phyloP scores from a whole-genome alignment of 2,329 filamentous ascomycete genomes.

The Zelopaecilomyces penicillatus region DNA sequence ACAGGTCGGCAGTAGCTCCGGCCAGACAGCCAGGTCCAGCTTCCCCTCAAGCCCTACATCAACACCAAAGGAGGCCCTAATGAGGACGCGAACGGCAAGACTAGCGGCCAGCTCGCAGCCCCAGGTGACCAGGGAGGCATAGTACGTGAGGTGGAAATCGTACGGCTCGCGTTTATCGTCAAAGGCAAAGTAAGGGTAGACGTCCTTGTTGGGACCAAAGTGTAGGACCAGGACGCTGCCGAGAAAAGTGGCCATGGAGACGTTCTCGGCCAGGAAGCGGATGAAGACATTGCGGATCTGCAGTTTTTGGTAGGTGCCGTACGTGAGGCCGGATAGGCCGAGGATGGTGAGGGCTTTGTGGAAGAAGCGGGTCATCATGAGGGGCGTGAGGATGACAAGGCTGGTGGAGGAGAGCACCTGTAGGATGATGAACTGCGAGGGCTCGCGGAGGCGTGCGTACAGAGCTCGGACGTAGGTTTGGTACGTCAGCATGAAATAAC shows the following conservation, averaged over 20 bases:
- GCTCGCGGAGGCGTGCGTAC: conserved; percentile 59
- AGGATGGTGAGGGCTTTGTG: conserved; percentile 48
- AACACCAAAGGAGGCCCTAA: conserved; percentile 50
- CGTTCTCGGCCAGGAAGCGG: conserved; percentile 58
- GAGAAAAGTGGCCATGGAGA: conserved; percentile 59
- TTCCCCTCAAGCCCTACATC: conserved; percentile 57
- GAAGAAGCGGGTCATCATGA: conserved; percentile 53
- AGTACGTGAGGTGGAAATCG: conserved; percentile 56
- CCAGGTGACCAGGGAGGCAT: conserved; percentile 57
- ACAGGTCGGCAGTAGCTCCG: conserved; percentile 57
- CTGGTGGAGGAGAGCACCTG: conserved; percentile 55
- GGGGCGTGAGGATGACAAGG: conserved; percentile 54
- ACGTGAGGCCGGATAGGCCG: conserved; percentile 50
- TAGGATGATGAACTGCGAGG: conserved; percentile 55
- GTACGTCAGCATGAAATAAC: conserved; percentile 61
- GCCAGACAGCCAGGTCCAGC: conserved; percentile 56
- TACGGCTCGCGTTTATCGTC: conserved; percentile 42
- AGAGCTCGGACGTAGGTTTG: conserved; percentile 63
- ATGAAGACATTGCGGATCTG: conserved; percentile 60
- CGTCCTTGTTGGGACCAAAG: conserved; percentile 57
- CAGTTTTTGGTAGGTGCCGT: conserved; percentile 57
- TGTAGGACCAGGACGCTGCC: conserved; percentile 58
- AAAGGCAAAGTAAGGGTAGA: conserved; percentile 64
- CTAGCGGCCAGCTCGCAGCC: conserved; percentile 57
- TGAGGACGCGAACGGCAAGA: conserved; percentile 49